A percentile compares a stretch with the other conserved stretches of the same genome.
phyloP scores from a whole-genome alignment of 352 stramenopile species.

The Pythium folliculosum region DNA sequence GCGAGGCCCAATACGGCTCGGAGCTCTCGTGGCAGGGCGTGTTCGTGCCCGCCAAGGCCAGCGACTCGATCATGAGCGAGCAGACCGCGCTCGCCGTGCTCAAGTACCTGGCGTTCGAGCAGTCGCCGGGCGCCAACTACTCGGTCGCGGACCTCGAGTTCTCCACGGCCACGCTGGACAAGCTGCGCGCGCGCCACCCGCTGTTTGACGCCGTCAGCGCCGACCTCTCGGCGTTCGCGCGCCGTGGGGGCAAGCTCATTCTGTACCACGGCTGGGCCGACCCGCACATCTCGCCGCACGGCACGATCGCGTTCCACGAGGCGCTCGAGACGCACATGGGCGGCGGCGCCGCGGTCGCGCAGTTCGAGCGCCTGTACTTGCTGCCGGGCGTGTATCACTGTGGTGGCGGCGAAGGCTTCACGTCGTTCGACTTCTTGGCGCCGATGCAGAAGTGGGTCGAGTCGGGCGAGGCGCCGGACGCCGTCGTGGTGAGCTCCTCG shows the following conservation, averaged over 20 bases:
- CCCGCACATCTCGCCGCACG: constrained; percentile 49
- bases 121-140: constrained; percentile 40
- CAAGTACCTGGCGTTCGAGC: constrained; percentile 45
- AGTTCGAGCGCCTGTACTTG: constrained; percentile 51
- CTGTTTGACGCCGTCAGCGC: constrained; percentile 40
- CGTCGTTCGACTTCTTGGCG: constrained; percentile 42
- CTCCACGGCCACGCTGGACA: constrained; percentile 37
- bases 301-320: constrained; percentile 49
- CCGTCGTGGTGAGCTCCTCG: background rate
- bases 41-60: constrained; percentile 37
- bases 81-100: constrained; percentile 33
- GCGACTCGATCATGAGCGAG: constrained; percentile 32
- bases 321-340: constrained; percentile 38
- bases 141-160: constrained; percentile 45
- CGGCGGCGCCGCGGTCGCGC: constrained; percentile 26
- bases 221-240: constrained; percentile 27
- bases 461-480: constrained; percentile 12
- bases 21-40: constrained; percentile 46
- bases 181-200: constrained; percentile 34
- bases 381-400: constrained; percentile 52
- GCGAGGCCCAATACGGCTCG: constrained; percentile 44
- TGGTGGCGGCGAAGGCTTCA: constrained; percentile 39
- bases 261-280: constrained; percentile 52
- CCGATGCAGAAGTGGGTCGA: constrained; percentile 43
- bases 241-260: constrained; percentile 44